Evolutionary conservation across 179 eudicot species (phyloP), one percentile per base, ranked within the genome.

Genomic region (Silene noctiflora): DNA sequence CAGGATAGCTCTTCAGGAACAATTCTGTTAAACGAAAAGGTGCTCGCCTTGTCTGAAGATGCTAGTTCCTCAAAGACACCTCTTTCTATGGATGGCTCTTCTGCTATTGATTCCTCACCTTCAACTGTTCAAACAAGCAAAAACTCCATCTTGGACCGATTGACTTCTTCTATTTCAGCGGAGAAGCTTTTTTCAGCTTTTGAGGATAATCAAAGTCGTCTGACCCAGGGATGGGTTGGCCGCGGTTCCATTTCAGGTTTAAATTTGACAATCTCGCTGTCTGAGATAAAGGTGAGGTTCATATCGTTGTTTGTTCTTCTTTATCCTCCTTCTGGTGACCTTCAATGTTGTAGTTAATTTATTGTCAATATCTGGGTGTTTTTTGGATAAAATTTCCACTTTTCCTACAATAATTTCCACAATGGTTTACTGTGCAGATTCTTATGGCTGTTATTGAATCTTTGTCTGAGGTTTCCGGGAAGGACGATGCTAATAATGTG

Each of bases 241-340:
- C 80, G 67, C 78, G 98, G 98, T 73, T 84, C 91, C 84, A 79
- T 89, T 79, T 79, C 91, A n/a, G 96, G 96, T 70, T 82, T 91
- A 66, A 90, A 96, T 72, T 33, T 96, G 81, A 88, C 89, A 70
- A 74, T 96, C 60, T 91, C 99, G 33, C 83, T 93, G 63, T 75
- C 83, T 68, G 97, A 96, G 79, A 80, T 96, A 74, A 86, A 93
- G 92, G 99, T 93, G 80, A 39, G 69, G 31, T 35, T 72, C 70
- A 14, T 78, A 14, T 35, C 13, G 66, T 44, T 27, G 64, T 67
- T 6, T 42, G 53, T 44, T 35, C 4, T 20, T 39, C 25, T 25
- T 73, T 73, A 44, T 48, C 29, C 58, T 17, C 11, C 21, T 19
- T 31, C 61, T 67, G 71, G 68, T 55, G 75, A n/a, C 59, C 31